Percentiles rank a stretch among this genome's conserved stretches.
Conservation (phyloP, 495 filamentous ascomycete genomes). For the Zalerion maritima region DNA sequence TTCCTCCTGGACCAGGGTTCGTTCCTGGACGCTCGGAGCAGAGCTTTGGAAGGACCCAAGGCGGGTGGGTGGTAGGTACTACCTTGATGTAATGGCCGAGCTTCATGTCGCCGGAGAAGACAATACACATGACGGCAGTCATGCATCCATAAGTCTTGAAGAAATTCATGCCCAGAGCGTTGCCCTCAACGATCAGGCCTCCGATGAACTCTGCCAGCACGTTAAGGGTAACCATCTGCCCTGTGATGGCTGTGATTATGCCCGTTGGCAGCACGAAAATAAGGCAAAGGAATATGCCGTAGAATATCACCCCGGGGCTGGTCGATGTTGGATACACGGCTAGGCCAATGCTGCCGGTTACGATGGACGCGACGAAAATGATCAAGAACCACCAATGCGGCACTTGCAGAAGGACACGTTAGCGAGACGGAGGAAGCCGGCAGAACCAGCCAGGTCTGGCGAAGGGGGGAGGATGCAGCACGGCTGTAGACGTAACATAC, state of each 20-base stretch:
- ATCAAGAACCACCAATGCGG: constrained; percentile 30
- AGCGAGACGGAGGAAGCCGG: neutral
- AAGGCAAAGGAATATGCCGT: constrained; percentile 26
- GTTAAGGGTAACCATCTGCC: constrained; percentile 26
- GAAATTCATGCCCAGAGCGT: constrained; percentile 29
- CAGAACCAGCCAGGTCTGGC: too few relatives aligned
- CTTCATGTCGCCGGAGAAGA: constrained; percentile 26
- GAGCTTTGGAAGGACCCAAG: too few relatives aligned
- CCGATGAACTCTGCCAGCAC: constrained; percentile 32
- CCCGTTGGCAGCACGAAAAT: constrained; percentile 29
- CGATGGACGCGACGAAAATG: constrained; percentile 16
- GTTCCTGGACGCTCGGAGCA: too few relatives aligned
- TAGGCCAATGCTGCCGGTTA: constrained; percentile 22
- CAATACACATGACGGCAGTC: constrained; percentile 23
- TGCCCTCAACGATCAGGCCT: constrained; percentile 24
- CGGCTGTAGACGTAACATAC: too few relatives aligned
- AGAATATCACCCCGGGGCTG: constrained; percentile 24
- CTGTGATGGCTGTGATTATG: constrained; percentile 28
- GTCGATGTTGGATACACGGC: constrained; percentile 26
- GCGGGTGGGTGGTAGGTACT: constrained; percentile 10
- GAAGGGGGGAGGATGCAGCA: too few relatives aligned
- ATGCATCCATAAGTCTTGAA: constrained; percentile 31
- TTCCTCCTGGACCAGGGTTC: too few relatives aligned
- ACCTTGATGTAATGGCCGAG: constrained; percentile 29
- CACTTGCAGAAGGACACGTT: constrained; percentile 7